Base-by-base conservation (phyloP, 352 stramenopile genomes). In the Phytophthora chlamydospora region DNA sequence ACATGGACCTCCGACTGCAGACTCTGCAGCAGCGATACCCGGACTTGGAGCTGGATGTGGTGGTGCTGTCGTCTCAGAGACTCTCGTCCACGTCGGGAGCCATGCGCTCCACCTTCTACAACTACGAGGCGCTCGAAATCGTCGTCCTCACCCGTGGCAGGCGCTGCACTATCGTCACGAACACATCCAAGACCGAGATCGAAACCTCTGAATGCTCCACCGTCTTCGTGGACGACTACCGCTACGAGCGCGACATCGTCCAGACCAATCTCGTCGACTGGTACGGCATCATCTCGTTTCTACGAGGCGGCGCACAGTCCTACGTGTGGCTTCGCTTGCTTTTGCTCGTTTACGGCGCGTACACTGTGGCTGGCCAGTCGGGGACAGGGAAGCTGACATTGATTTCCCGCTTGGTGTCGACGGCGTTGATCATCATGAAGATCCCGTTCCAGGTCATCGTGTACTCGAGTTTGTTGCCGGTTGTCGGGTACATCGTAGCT, bases 371-470 rank as follows among this genome's bases (percentile, higher is more conserved):
- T 10, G 29, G 14, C 10, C 39, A 55, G 39, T 21, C 10, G 9
- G 16, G 8, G 19, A 11, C 33, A 19, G 14, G 32, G 27, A 53
- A 33, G n/a, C 35, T 14, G 13, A 53, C 5, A 21, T 58, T 17
- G 35, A 33, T 6, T 29, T 53, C 36, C 14, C 35, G 41, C 9
- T 21, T 71, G 8, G 1, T 33, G 6, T 58, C 41, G 2, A 58
- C 63, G 3, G 24, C 55, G 19, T 46, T 32, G 2, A 80, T 71
- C 3, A 27, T 84, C 29, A 35, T 78, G 7, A 71, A 62, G 24
- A 78, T 89, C 24, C 80, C 77, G 16, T 79, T 81, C 27, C 71
- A 89, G 42, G 68, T 80, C 0, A 62, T 88, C 27, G 65, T 89
- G 10, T 89, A 90, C 39, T 59, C 66, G 2, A 85, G 68, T 11